Evolutionary conservation across 352 stramenopile species (phyloP).

Genomic region (Phytophthora macrochlamydospora): DNA sequence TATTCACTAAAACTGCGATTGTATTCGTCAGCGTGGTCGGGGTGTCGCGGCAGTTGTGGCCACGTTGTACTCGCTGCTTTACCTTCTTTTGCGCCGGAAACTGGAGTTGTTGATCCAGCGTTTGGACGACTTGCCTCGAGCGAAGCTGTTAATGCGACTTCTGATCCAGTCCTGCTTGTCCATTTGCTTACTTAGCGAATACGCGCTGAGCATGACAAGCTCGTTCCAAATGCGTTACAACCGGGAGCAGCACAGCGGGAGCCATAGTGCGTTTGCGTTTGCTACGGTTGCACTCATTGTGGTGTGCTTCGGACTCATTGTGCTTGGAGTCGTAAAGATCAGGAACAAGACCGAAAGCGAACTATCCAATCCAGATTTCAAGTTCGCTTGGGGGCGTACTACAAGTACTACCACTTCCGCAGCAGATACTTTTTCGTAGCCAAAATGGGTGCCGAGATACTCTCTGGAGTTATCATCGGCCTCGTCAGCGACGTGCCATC

Average conservation of each 20-base stretch:
- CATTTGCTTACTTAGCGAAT: slow-evolving; percentile 81
- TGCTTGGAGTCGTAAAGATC: slow-evolving; percentile 69
- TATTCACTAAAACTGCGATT: slow-evolving; percentile 78
- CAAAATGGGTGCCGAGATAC: slow-evolving; percentile 80
- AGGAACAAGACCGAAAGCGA: slow-evolving; percentile 65
- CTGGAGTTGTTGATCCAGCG: slow-evolving; percentile 64
- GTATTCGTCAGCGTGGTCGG: slow-evolving; percentile 67
- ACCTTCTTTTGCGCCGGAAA: slow-evolving; percentile 45
- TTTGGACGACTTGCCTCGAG: slow-evolving; percentile 68
- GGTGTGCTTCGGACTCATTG: slow-evolving; percentile 71
- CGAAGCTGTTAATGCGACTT: slow-evolving; percentile 70
- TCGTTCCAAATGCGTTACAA: slow-evolving; percentile 83
- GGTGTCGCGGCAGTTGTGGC: slow-evolving; percentile 61
- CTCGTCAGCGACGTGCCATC: slow-evolving; percentile 77
- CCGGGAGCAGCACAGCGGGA: slow-evolving; percentile 39
- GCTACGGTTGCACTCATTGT: slow-evolving; percentile 65
- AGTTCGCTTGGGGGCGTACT: slow-evolving; percentile 83
- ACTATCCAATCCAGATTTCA: slow-evolving; percentile 68
- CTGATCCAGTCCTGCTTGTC: slow-evolving; percentile 73
- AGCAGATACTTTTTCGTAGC: slow-evolving; percentile 77
- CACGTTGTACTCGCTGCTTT: slow-evolving; percentile 59
- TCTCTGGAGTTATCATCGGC: slow-evolving; percentile 74
- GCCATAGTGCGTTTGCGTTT: slow-evolving; percentile 57
- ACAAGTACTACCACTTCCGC: slow-evolving; percentile 79
- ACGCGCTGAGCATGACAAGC: slow-evolving; percentile 80